Percentiles rank a stretch among this genome's conserved stretches.
These are phyloP conservation scores for Hericium rajendrae DNA, from an alignment of 768 basidiomycete species.

Conservation along the genomic window DNA sequence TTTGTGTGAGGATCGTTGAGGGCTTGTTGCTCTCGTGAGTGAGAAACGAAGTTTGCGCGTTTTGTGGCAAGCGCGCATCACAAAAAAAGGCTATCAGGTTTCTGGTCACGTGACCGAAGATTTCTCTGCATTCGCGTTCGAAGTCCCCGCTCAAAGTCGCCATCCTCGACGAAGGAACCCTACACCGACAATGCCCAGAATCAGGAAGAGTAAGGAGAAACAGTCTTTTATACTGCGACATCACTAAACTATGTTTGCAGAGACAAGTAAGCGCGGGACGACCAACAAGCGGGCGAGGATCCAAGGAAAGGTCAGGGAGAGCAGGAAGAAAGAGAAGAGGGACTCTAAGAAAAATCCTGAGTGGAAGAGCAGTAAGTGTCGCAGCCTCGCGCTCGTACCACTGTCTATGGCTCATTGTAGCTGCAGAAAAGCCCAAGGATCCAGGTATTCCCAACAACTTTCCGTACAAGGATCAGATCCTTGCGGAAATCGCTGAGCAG, in stretches of 20 bases:
- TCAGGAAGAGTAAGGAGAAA: slow-evolving; percentile 16
- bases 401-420: neutral
- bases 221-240: neutral
- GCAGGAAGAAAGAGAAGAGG: slow-evolving; percentile 66
- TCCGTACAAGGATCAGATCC: slow-evolving; percentile 89
- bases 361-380: slow-evolving; percentile 78
- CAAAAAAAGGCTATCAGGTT: no score
- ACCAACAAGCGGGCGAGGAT: slow-evolving; percentile 66
- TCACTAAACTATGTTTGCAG: slow-evolving; percentile 29
- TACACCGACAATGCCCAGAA: slow-evolving; percentile 10
- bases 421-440: slow-evolving; percentile 70
- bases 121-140: no score
- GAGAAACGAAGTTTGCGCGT: no score
- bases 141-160: no score
- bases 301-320: slow-evolving; percentile 67
- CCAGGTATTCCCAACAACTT: slow-evolving; percentile 90
- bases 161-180: no score
- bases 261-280: slow-evolving; percentile 75
- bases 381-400: neutral
- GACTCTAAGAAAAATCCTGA: slow-evolving; percentile 68
- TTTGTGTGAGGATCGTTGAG: no score
- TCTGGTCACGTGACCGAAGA: no score
- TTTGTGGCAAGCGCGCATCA: no score
- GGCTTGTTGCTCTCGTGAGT: no score
- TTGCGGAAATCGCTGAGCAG: slow-evolving; percentile 82